These are phyloP conservation scores for Paspalum vaginatum DNA, from an alignment of 176 grass and related monocot species.

Conservation along the genomic window DNA sequence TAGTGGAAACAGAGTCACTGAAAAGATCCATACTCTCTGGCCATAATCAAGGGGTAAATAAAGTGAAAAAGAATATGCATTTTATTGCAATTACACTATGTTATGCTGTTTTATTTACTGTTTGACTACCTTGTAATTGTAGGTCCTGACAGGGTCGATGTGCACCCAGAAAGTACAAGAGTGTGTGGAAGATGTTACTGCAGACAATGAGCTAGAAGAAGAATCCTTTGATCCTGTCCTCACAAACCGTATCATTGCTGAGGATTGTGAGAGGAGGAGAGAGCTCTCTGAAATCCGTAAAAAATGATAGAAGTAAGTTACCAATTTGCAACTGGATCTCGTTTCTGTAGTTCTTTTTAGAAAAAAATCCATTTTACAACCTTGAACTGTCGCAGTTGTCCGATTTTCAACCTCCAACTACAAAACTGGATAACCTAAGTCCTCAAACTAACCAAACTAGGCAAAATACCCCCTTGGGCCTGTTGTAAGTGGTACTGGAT, in stretches of 20 bases:
- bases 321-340: no score
- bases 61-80: not conserved
- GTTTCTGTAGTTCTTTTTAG: not conserved
- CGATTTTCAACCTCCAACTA: no score
- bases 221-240: not conserved
- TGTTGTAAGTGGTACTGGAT: no score
- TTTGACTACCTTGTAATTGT: not conserved
- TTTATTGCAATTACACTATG: not conserved
- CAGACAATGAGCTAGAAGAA: not conserved
- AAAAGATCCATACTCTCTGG: not conserved
- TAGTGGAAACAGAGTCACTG: not conserved
- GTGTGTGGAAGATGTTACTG: not conserved
- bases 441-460: no score
- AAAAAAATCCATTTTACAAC: no score
- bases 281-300: not conserved
- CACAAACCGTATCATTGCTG: constrained; percentile 2
- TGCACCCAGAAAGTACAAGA: not conserved
- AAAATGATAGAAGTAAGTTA: constrained; percentile 7
- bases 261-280: not conserved
- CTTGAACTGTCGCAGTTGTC: no score
- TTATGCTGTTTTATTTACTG: not conserved
- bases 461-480: no score
- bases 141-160: constrained; percentile 8
- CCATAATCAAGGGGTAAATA: not conserved
- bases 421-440: no score